Evolutionary conservation across 176 grass and related monocot species (phyloP).

Genomic region (Eleusine indica): DNA sequence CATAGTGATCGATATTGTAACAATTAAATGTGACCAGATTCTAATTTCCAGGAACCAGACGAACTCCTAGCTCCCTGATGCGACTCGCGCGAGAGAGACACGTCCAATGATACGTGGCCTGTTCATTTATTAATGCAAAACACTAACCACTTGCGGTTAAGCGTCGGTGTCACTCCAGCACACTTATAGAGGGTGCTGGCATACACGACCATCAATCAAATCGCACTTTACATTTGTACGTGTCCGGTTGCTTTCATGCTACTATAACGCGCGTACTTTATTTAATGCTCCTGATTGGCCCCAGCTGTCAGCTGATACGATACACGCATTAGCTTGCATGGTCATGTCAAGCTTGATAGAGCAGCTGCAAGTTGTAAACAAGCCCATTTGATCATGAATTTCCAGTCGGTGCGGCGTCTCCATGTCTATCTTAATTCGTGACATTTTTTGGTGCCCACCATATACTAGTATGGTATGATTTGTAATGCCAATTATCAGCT

Average conservation of each 20-base stretch:
- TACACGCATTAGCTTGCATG: background rate
- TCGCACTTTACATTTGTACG: background rate
- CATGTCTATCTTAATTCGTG: background rate
- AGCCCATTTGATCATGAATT: background rate
- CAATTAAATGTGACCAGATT: background rate
- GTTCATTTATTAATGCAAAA: background rate
- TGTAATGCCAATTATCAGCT: background rate
- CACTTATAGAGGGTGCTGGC: background rate
- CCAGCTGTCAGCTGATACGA: background rate
- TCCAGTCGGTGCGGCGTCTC: background rate
- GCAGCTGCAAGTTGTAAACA: background rate
- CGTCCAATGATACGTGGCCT: background rate
- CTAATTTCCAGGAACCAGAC: background rate
- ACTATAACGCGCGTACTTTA: background rate
- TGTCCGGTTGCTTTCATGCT: constrained; percentile 24
- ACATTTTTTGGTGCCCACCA: background rate
- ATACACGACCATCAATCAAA: background rate
- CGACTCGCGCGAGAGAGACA: no score
- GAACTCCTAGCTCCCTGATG: no score
- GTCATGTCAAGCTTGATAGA: constrained; percentile 12
- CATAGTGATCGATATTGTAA: background rate
- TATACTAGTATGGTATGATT: background rate
- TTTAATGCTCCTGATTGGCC: background rate
- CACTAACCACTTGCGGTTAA: constrained; percentile 33
- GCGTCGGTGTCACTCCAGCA: constrained; percentile 33